phyloP scores from a whole-genome alignment of 768 basidiomycete genomes.

The Chalciporus pseudorubinellus region DNA sequence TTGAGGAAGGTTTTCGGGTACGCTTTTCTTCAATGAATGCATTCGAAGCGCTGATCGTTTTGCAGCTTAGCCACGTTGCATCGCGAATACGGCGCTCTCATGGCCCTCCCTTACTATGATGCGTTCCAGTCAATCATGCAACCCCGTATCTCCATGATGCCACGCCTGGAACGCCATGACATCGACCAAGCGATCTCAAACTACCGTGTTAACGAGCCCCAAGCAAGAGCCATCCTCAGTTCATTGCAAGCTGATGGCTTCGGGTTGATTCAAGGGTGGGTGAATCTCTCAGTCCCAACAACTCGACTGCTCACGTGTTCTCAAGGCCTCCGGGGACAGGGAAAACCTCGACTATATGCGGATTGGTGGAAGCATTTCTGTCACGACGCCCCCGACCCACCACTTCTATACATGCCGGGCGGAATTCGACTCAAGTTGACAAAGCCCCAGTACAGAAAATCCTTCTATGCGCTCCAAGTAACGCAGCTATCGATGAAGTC shows the following conservation, averaged over 20 bases:
- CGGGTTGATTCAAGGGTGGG: conserved; percentile 90
- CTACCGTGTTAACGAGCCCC: conserved; percentile 87
- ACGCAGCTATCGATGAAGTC: conserved; percentile 97
- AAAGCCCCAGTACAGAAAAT: conserved; percentile 61
- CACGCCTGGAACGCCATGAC: conserved; percentile 46
- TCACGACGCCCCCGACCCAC: conserved; percentile 52
- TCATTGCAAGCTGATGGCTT: conserved; percentile 76
- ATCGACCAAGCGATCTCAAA: conserved; percentile 63
- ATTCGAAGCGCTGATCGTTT: conserved; percentile 5
- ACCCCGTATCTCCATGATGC: conserved; percentile 53
- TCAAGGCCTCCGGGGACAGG: conserved; percentile 94
- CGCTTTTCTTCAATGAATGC: neutral
- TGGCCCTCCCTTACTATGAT: conserved; percentile 81
- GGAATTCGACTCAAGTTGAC: conserved; percentile 37
- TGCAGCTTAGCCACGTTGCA: conserved; percentile 83
- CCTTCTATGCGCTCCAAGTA: conserved; percentile 94
- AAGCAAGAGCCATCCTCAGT: conserved; percentile 83
- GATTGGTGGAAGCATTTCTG: conserved; percentile 82
- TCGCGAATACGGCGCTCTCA: conserved; percentile 88
- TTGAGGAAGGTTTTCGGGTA: conserved; percentile 84
- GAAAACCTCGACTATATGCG: conserved; percentile 97
- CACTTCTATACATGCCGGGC: conserved; percentile 51
- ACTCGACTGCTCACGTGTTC: neutral
- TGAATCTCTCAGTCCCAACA: conserved; percentile 4
- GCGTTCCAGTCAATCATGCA: conserved; percentile 65